Evolutionary conservation across 257 asterid genomes (phyloP), one percentile per base, ranked within the genome.

Genomic region (Asclepias syriaca): DNA sequence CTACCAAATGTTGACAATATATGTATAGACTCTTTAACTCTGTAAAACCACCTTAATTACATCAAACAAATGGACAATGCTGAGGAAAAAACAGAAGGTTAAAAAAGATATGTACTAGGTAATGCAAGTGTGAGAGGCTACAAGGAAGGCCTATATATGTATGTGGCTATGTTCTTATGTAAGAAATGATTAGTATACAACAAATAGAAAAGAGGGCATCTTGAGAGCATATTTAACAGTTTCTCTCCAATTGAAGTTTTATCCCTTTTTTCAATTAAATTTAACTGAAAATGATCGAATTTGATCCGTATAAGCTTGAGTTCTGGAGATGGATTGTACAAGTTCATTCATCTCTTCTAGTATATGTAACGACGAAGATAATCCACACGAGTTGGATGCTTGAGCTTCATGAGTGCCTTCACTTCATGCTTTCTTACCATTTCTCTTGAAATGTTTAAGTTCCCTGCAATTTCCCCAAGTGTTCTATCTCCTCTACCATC

Each of bases 381-480:
- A 72, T 91, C 97, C 8, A 87, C 88, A 29, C 97, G 87, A 77
- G 97, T 77, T 50, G 97, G 97, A 86, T 88, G 96, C 89, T 91
- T 94, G 85, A 94, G 97, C 84, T 94, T 94, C 99, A 94, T 91
- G 57, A 94, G 85, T 74, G 97, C 98, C 88, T 94, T 94, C 59
- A 92, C 85, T 81, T 83, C 97, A 75, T 94, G 96, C 84, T 94
- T 94, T 48, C 98, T 70, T 14, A 91, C 99, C 99, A 91, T 94
- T 82, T 94, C 99, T 75, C 99, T 78, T 0, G 99, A 91, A 60
- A 94, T 91, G 71, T 91, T 94, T 43, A 94, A 81, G 77, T 94
- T 94, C 48, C 97, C 97, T 1, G 96, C 99, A 40, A 94, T 91
- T 80, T 94, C 98, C 66, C 99, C 99, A 1, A 94, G 90, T 21